Base-by-base conservation (phyloP, 73 alveolate species). In the Paramecium pentaurelia region DNA sequence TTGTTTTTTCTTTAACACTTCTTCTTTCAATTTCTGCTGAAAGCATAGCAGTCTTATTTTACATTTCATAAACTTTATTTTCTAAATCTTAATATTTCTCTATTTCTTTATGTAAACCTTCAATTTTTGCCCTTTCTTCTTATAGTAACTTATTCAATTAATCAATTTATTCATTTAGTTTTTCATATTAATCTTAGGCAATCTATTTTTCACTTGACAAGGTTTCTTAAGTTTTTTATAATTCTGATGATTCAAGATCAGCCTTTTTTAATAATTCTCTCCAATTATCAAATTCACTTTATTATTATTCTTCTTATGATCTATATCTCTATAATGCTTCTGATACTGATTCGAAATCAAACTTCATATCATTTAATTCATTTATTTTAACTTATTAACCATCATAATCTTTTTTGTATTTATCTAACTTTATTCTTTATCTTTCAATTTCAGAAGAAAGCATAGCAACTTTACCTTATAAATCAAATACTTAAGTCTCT, bases 21-120 rank as follows among this genome's bases (percentile, higher is more conserved):
- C 87, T 73, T 73, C 87, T 73, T 73, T 73, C 87, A 30, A 73
- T 73, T 73, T 73, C 87, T 2, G 87, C 87, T 36, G 87, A 73
- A 36, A 73, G 64, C 87, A 73, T 73, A 5, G 87, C 87, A n/a
- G 87, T 73, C 27, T 73, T 73, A 40, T 73, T 73, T 73, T 73
- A 34, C 87, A 73, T 73, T 14, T 73, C 60, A 73, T 73, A 73
- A 37, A 73, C 87, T 73, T 73, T 73, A 73, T 73, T 73, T 38
- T 73, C 87, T 14, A 73, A 37, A 37, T 73, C 87, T 40, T 40
- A 16, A 37, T 37, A 73, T 34, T 40, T 73, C 6, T 73, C 87
- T 16, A 73, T 40, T 37, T 73, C 87, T 73, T 73, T 37, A 73
- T 73, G 58, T 73, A 73, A 73, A 30, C 60, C 87, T 30, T 73